Evolutionary conservation across 2,329 filamentous ascomycete species (phyloP).

Genomic region (Conoideocrella luteorostrata): DNA sequence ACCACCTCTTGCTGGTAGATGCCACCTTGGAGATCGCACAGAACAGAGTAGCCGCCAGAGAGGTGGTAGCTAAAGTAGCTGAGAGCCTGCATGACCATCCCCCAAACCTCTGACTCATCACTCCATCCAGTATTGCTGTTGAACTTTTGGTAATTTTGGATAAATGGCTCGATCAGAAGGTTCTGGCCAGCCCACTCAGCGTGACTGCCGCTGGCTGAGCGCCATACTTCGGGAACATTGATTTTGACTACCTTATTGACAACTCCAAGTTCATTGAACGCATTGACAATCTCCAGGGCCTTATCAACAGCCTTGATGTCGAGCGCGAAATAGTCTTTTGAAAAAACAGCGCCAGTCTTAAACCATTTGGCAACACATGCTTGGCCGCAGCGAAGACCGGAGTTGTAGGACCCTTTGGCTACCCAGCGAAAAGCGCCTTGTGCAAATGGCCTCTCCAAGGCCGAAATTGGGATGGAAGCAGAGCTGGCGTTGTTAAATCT

Average conservation of each 20-base stretch:
- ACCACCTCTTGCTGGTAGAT: slow-evolving; percentile 27
- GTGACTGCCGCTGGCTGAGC: slow-evolving; percentile 11
- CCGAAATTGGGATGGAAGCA: neutral
- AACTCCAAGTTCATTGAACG: slow-evolving; percentile 26
- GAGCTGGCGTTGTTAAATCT: slow-evolving; percentile 14
- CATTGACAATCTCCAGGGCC: slow-evolving; percentile 27
- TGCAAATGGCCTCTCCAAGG: slow-evolving; percentile 9
- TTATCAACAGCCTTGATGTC: slow-evolving; percentile 31
- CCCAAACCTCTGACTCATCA: slow-evolving; percentile 22
- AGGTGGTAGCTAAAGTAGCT: slow-evolving; percentile 37
- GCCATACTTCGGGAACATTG: slow-evolving; percentile 29
- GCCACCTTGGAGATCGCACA: slow-evolving; percentile 38
- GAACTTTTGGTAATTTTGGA: slow-evolving; percentile 36
- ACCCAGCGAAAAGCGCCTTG: slow-evolving; percentile 13
- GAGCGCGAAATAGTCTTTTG: slow-evolving; percentile 25
- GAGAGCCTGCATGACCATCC: slow-evolving; percentile 33
- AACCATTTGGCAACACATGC: slow-evolving; percentile 32
- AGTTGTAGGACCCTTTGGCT: slow-evolving; percentile 20
- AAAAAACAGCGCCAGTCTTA: slow-evolving; percentile 28
- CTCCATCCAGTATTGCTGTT: slow-evolving; percentile 38
- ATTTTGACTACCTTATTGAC: slow-evolving; percentile 26
- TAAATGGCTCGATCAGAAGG: slow-evolving; percentile 30
- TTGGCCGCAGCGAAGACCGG: slow-evolving; percentile 23
- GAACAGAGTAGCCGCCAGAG: slow-evolving; percentile 27
- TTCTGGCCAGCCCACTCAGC: slow-evolving; percentile 14